Evolutionary conservation across 495 filamentous ascomycete genomes (phyloP).

Genomic region (Zalerion maritima): DNA sequence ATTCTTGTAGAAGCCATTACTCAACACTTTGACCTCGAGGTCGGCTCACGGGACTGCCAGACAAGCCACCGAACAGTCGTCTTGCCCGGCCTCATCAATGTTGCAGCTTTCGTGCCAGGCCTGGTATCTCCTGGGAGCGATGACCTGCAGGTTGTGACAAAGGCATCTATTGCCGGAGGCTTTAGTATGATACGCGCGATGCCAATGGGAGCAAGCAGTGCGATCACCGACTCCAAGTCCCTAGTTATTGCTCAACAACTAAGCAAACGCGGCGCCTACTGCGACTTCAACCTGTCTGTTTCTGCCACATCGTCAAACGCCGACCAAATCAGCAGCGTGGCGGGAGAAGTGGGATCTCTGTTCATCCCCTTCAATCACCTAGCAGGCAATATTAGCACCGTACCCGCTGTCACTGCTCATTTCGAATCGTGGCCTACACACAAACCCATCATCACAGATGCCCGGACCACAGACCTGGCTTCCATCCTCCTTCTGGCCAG

Average conservation of each 20-base stretch:
- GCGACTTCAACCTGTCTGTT: slow-evolving; percentile 80
- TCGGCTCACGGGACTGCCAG: slow-evolving; percentile 75
- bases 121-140: slow-evolving; percentile 46
- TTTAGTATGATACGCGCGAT: slow-evolving; percentile 78
- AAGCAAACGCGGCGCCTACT: slow-evolving; percentile 49
- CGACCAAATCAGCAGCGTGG: slow-evolving; percentile 57
- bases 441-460: slow-evolving; percentile 79
- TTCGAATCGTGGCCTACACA: slow-evolving; percentile 67
- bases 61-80: slow-evolving; percentile 67
- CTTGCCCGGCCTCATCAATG: slow-evolving; percentile 64
- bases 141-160: slow-evolving; percentile 58
- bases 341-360: slow-evolving; percentile 64
- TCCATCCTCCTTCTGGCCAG: slow-evolving; percentile 69
- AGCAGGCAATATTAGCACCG: slow-evolving; percentile 76
- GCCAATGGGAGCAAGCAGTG: slow-evolving; percentile 59
- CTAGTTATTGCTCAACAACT: slow-evolving; percentile 66
- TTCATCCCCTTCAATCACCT: slow-evolving; percentile 84
- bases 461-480: slow-evolving; percentile 68
- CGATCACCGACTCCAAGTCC: slow-evolving; percentile 56
- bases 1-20: slow-evolving; percentile 89
- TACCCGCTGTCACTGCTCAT: slow-evolving; percentile 66
- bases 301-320: slow-evolving; percentile 65
- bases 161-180: slow-evolving; percentile 60
- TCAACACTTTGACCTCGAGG: slow-evolving; percentile 68
- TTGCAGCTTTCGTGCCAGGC: slow-evolving; percentile 67